Evolutionary conservation across 2,329 filamentous ascomycete genomes (phyloP), one percentile per base, ranked within the genome.

Genomic region (Alternaria arborescens): DNA sequence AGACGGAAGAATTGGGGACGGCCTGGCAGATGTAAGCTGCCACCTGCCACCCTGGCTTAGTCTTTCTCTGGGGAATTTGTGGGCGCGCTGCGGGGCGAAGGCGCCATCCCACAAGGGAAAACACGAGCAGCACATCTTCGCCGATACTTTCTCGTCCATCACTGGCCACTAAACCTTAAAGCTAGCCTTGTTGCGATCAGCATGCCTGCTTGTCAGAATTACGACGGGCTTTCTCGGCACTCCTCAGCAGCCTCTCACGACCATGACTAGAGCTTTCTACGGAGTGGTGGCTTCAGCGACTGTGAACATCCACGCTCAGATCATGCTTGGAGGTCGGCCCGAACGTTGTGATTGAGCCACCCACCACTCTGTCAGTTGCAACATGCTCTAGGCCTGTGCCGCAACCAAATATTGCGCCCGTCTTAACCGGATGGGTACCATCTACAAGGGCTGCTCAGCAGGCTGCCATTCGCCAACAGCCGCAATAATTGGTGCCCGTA

Each of bases 131-230:
- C 59, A 54, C 53, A 55, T 60, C 50, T 46, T 62, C 62, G 67
- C 74, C 74, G 73, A 70, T 64, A 64, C 65, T 62, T 75, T 75
- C 75, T 75, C 72, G 73, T 72, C 57, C 46, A 26, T 36, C 46
- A 50, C 36, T 62, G 51, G 62, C 64, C 69, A 65, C 73, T 71
- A 74, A 55, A 50, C 67, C 59, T 55, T 55, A 55, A 67, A 57
- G 36, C 36, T 24, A 38, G 52, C 46, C 32, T 53, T 32, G 58
- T 36, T 52, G 60, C 64, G 58, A 70, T 65, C 67, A 61, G 38
- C 65, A 58, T 62, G 59, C 64, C 51, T 53, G 55, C 51, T 46
- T 55, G 44, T 41, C 50, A 58, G 43, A 44, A 54, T 30, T 32
- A 41, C 47, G 30, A 58, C 58, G 50, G 60, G 52, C 52, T 46